Conservation (phyloP, 1,284 basidiomycete species). For the Pseudozyma flocculosa region DNA sequence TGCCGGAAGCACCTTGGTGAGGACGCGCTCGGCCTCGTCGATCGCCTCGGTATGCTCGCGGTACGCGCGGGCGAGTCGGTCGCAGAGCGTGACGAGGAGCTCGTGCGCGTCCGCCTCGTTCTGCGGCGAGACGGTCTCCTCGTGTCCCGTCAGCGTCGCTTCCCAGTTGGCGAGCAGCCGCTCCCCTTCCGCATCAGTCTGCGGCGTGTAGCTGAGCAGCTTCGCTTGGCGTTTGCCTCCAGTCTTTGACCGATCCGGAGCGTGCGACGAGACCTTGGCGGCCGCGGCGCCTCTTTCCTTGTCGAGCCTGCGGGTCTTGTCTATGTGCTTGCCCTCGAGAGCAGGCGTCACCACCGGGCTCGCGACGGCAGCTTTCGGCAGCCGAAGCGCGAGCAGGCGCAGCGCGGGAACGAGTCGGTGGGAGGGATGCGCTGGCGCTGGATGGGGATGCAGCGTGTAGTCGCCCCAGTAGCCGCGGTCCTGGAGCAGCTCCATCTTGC, state of each 20-base stretch:
- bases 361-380: conserved; percentile 1
- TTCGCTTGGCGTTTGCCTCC: neutral
- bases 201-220: too few species aligned
- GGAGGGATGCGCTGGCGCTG: conserved; percentile 48
- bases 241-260: neutral
- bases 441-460: conserved; percentile 45
- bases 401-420: conserved; percentile 46
- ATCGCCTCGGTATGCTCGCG: neutral
- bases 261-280: conserved; percentile 1
- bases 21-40: neutral
- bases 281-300: conserved; percentile 1
- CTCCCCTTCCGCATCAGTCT: too few species aligned
- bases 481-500: conserved; percentile 41
- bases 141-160: conserved; percentile 26
- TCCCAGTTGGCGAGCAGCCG: conserved; percentile 25
- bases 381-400: conserved; percentile 30
- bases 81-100: conserved; percentile 8
- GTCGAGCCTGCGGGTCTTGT: conserved; percentile 18
- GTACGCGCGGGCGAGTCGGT: neutral
- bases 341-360: neutral
- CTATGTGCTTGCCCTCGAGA: neutral
- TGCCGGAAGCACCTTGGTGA: too few species aligned
- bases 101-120: conserved; percentile 26
- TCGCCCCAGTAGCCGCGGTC: conserved; percentile 50
- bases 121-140: conserved; percentile 18